A percentile compares a stretch with the other conserved stretches of the same genome.
Evolutionary conservation across 2,329 filamentous ascomycete genomes (phyloP).

Genomic region (Xylaria sp.): DNA sequence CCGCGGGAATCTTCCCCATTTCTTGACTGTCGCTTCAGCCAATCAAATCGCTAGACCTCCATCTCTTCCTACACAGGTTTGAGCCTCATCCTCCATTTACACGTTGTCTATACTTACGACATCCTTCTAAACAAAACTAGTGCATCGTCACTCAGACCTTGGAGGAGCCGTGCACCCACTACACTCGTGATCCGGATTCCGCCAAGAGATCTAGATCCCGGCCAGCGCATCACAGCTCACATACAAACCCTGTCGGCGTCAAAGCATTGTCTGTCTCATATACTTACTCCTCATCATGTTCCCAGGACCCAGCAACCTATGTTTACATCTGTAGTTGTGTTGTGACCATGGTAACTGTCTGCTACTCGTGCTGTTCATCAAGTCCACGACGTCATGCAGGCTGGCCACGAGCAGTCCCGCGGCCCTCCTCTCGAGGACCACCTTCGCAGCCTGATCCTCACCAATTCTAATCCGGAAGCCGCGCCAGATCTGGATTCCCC

Average conservation of each 20-base stretch:
- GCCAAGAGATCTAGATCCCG: constrained; percentile 4
- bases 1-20: constrained; percentile 20
- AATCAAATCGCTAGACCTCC: constrained; percentile 3
- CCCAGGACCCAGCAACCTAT: neutral
- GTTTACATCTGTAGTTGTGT: neutral
- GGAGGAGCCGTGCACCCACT: neutral
- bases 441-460: constrained; percentile 69
- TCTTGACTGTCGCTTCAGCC: constrained; percentile 13
- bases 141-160: neutral
- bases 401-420: constrained; percentile 24
- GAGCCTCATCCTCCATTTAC: constrained; percentile 14
- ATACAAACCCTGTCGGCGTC: neutral
- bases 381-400: constrained; percentile 41
- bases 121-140: neutral
- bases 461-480: constrained; percentile 54
- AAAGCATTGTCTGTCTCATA: neutral
- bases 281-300: constrained; percentile 13
- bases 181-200: neutral
- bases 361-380: constrained; percentile 7
- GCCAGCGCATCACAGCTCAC: neutral
- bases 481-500: neutral
- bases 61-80: constrained; percentile 5
- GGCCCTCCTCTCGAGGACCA: constrained; percentile 62
- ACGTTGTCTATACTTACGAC: neutral
- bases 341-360: constrained; percentile 11